phyloP scores from a whole-genome alignment of 1,284 basidiomycete species.

The Coniophora puteana region DNA sequence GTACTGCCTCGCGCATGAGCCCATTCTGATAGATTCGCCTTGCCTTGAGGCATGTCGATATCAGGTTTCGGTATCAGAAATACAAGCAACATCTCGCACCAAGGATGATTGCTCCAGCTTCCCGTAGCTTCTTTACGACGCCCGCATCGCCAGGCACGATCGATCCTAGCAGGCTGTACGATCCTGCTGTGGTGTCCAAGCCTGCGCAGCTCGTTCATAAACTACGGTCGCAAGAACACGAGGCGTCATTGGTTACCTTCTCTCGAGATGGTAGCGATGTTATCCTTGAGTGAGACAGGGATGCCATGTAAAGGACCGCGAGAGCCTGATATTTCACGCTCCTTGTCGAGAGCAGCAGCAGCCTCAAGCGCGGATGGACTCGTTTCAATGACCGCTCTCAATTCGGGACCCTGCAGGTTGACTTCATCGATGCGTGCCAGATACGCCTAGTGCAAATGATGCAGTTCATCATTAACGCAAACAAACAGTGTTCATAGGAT shows the following conservation, averaged over 20 bases:
- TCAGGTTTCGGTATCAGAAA: conserved; percentile 55
- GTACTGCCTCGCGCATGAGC: conserved; percentile 42
- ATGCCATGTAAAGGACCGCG: conserved; percentile 65
- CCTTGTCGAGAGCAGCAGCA: conserved; percentile 51
- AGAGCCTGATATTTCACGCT: conserved; percentile 42
- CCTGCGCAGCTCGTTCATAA: conserved; percentile 39
- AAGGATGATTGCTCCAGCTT: conserved; percentile 51
- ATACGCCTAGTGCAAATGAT: conserved; percentile 54
- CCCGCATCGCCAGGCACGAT: conserved; percentile 62
- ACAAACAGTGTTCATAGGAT: not conserved
- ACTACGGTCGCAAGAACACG: not conserved
- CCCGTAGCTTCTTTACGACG: conserved; percentile 54
- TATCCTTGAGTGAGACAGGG: conserved; percentile 50
- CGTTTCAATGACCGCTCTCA: conserved; percentile 62
- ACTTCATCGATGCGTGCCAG: conserved; percentile 69
- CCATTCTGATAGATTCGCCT: conserved; percentile 48
- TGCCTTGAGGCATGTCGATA: conserved; percentile 53
- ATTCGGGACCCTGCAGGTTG: conserved; percentile 53
- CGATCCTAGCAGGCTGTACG: conserved; percentile 52
- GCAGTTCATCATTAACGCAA: not conserved
- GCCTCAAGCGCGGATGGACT: conserved; percentile 57
- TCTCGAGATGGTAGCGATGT: conserved; percentile 25
- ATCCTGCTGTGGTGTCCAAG: conserved; percentile 66
- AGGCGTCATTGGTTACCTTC: conserved; percentile 36
- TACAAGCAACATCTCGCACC: conserved; percentile 37